Evolutionary conservation across 768 basidiomycete species (phyloP), one percentile per base, ranked within the genome.

Genomic region (Boletus sensibilis): DNA sequence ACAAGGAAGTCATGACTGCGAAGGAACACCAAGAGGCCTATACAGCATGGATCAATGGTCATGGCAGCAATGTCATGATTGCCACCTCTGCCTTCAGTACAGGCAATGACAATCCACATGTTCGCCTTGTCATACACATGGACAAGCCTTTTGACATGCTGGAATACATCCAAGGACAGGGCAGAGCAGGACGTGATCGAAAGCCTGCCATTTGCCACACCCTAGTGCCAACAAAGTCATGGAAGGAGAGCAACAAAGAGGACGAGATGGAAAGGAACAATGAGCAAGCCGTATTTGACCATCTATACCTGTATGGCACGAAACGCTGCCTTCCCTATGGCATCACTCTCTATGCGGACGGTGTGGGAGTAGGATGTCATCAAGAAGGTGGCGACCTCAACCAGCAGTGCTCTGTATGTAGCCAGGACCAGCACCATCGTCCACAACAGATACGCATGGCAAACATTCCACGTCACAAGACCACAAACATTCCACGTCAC

Each of bases 41-140:
- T 6, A 1, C 29, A 0, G 14, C 33, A 1, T 74, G 69, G 70
- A 25, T 35, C 0, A 1, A 3, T 0, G 70, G 67, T 0, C 8
- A 18, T 0, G 2, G n/a, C 0, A 44, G 20, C 1, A 21, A 12
- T 0, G 33, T 62, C 1, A 56, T 74, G 29, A 40, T 72, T 0
- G 57, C 61, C 11, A 72, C 68, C 1, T 64, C 60, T 1, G 67
- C 67, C 0, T 64, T 74, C 45, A 66, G 62, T 3, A 66, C 64
- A 0, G 72, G 72, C 0, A 70, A 71, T 10, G 67, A 73, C 49
- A 60, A 68, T 45, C 29, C 63, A 0, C 56, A 61, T 1, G 59
- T 70, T 0, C 52, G 57, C 0, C 35, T 69, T 0, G 62, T 68
- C 0, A 21, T 71, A 0, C 67, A 72, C 31, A 1, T 51, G 2